Evolutionary conservation across 2,329 filamentous ascomycete species (phyloP).

Genomic region (Cordyceps tenuipes): DNA sequence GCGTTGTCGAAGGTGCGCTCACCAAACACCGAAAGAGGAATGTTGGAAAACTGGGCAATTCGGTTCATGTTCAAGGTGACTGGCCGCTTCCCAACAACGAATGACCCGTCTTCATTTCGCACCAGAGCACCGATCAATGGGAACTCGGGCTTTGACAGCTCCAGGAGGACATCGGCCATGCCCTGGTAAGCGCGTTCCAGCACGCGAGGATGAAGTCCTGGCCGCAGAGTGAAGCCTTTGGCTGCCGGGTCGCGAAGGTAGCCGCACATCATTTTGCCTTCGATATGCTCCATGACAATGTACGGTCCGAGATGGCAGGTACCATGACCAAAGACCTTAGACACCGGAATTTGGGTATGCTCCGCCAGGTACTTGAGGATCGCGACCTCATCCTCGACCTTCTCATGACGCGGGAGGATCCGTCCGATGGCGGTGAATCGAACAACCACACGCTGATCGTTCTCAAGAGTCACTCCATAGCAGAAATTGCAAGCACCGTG

Average conservation of each 20-base stretch:
- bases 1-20: not conserved
- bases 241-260: not conserved
- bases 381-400: not conserved
- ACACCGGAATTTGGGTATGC: not conserved
- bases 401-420: not conserved
- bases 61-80: not conserved
- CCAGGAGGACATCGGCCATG: not conserved
- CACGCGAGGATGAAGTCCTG: not conserved
- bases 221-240: not conserved
- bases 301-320: not conserved
- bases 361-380: not conserved
- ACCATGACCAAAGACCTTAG: not conserved
- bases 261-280: not conserved
- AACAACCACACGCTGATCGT: not conserved
- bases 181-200: not conserved
- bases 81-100: not conserved
- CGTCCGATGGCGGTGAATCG: not conserved
- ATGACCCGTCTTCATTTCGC: not conserved
- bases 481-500: not conserved
- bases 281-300: not conserved
- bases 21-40: not conserved
- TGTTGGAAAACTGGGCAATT: not conserved
- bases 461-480: not conserved
- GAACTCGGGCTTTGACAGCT: not conserved
- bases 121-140: not conserved